Evolutionary conservation across 2,329 filamentous ascomycete genomes (phyloP), one percentile per base, ranked within the genome.

Genomic region (Colletotrichum lindemuthianum): DNA sequence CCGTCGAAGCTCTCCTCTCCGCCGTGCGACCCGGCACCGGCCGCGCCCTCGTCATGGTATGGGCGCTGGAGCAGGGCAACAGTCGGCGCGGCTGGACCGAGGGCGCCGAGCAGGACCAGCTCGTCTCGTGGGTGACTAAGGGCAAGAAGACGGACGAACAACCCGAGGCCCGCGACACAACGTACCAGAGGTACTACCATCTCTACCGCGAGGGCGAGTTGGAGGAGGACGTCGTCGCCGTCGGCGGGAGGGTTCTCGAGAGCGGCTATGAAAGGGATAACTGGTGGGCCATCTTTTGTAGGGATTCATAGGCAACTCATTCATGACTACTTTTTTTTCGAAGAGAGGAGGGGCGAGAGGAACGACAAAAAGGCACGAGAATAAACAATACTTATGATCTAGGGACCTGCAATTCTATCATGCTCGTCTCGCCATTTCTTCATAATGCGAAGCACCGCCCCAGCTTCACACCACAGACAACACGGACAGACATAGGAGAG

Each of bases 241-340:
- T 90, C 16, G 93, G 93, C 15, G 96, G 94, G 8, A 79, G 78
- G 52, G 88, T 97, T 12, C 72, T 96, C 32, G 89, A 92, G 69
- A 88, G 88, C 65, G 96, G 96, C 39, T 99, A 98, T 78, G 96
- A 99, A 75, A 94, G 90, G 80, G 96, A 98, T 75, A 99, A 99
- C 79, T 98, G 96, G 96, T 99, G 95, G 95, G 93, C 89, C 58
- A 89, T 97, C 74, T 79, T 77, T 69, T 75, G 72, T 24, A 57
- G 56, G 71, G 71, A 54, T 37, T 43, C 60, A 8, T 63, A 48
- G 48, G 33, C 10, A 8, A 45, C 24, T 24, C 24, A 24, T 24
- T 24, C 24, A 24, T 24, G 5, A 5, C 24, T 4, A 24, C 5
- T 24, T 3, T 24, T 24, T 24, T n/a, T n/a, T n/a, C n/a, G n/a